A percentile compares a stretch with the other conserved stretches of the same genome.
Conservation (phyloP, 1,284 basidiomycete genomes). For the Anthracocystis setariae region DNA sequence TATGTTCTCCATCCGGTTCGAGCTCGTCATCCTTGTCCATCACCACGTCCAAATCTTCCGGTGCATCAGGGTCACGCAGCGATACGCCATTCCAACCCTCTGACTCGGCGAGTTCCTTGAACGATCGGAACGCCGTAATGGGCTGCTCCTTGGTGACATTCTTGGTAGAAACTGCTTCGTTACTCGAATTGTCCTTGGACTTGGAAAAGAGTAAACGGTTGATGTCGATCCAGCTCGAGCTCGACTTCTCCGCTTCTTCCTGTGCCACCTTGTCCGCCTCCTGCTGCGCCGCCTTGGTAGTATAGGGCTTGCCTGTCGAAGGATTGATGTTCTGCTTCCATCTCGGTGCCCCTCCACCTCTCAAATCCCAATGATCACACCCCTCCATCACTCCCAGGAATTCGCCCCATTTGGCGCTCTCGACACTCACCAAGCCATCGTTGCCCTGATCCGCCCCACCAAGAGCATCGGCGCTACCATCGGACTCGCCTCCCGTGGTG, state of each 20-base stretch:
- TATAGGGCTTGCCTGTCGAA: constrained; percentile 53
- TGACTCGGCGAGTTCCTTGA: constrained; percentile 23
- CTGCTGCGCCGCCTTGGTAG: constrained; percentile 21
- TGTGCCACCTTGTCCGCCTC: constrained; percentile 17
- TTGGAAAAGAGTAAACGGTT: constrained; percentile 54
- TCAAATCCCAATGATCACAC: constrained; percentile 95
- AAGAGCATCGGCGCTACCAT: constrained; percentile 67
- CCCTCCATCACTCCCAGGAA: constrained; percentile 87
- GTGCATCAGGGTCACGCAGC: constrained; percentile 32
- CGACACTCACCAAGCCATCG: constrained; percentile 91
- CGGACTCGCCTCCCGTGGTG: constrained; percentile 57
- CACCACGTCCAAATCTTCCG: constrained; percentile 10
- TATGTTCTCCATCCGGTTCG: constrained; percentile 19
- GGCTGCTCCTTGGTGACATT: background rate
- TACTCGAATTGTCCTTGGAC: constrained; percentile 13
- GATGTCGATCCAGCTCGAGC: constrained; percentile 57
- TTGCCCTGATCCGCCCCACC: constrained; percentile 79
- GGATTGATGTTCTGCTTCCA: constrained; percentile 62
- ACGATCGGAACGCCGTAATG: constrained; percentile 18
- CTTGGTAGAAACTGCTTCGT: constrained; percentile 1
- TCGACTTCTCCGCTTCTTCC: constrained; percentile 8
- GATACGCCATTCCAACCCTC: constrained; percentile 41
- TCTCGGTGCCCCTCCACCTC: constrained; percentile 75
- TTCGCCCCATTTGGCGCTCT: constrained; percentile 63
- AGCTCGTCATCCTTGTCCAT: constrained; percentile 11